Conservation (phyloP, 2,329 filamentous ascomycete species). For the Salinomyces thailandicus region DNA sequence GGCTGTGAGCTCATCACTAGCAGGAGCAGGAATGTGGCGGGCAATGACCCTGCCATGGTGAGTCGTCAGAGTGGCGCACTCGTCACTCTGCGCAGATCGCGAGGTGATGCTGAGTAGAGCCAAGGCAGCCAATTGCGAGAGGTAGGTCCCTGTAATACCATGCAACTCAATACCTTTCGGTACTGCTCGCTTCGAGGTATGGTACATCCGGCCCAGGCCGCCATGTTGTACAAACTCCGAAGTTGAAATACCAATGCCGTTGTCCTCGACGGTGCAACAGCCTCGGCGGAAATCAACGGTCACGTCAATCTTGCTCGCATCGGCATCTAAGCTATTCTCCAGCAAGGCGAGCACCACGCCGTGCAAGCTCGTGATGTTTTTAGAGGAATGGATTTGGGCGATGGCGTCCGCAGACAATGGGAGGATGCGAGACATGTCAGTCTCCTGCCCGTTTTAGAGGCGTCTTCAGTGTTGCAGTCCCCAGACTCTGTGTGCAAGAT, state of each 20-base stretch:
- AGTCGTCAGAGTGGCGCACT: constrained; percentile 55
- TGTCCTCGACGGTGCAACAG: constrained; percentile 69
- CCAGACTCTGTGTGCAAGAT: too few species aligned
- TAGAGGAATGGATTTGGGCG: constrained; percentile 73
- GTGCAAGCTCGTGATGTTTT: constrained; percentile 64
- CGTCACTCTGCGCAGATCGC: constrained; percentile 49
- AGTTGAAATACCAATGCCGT: constrained; percentile 67
- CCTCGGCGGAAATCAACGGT: constrained; percentile 65
- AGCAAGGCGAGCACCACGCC: constrained; percentile 61
- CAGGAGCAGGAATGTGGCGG: constrained; percentile 51
- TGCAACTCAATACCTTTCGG: constrained; percentile 40
- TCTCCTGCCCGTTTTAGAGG: too few species aligned
- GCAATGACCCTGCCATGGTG: constrained; percentile 59
- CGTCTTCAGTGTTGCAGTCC: too few species aligned
- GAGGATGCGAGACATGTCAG: constrained; percentile 16
- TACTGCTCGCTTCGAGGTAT: constrained; percentile 60
- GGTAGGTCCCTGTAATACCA: constrained; percentile 62
- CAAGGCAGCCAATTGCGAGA: constrained; percentile 64
- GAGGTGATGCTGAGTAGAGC: constrained; percentile 71
- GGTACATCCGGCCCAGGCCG: constrained; percentile 55
- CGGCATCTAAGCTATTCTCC: constrained; percentile 76
- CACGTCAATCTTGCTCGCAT: constrained; percentile 57
- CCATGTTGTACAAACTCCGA: constrained; percentile 61
- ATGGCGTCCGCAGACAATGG: constrained; percentile 18
- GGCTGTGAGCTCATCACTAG: constrained; percentile 39